A percentile compares a stretch with the other conserved stretches of the same genome.
phyloP scores from a whole-genome alignment of 2,329 filamentous ascomycete genomes.

The Talaromyces marneffei region DNA sequence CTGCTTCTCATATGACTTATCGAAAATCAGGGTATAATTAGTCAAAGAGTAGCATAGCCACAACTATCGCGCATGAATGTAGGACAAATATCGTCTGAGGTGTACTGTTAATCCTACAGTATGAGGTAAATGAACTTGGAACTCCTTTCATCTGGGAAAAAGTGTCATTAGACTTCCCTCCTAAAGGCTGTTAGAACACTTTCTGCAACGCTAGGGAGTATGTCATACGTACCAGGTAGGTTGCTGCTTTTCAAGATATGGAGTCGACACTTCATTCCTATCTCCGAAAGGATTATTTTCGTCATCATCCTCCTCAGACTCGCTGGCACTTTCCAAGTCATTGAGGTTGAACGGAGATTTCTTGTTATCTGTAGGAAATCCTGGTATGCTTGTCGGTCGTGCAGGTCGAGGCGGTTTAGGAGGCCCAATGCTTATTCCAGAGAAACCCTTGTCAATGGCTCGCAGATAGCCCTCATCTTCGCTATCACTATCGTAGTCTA shows the following conservation, averaged over 20 bases:
- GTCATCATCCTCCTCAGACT: constrained; percentile 58
- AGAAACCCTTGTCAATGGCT: constrained; percentile 28
- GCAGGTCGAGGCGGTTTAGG: constrained; percentile 46
- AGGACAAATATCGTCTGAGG: background rate
- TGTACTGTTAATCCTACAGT: background rate
- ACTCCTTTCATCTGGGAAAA: background rate
- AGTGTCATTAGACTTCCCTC: constrained; percentile 5
- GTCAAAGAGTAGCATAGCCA: background rate
- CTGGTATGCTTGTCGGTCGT: constrained; percentile 53
- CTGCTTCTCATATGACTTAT: background rate
- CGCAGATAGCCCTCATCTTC: constrained; percentile 48
- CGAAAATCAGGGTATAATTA: constrained; percentile 3
- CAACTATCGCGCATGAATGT: background rate
- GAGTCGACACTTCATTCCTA: constrained; percentile 55
- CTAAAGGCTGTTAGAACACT: constrained; percentile 3
- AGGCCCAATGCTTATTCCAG: constrained; percentile 32
- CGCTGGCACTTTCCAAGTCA: constrained; percentile 30
- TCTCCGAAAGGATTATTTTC: constrained; percentile 87
- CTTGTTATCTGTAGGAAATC: constrained; percentile 16
- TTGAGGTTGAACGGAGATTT: constrained; percentile 47
- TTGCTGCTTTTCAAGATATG: constrained; percentile 26
- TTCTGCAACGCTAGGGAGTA: background rate
- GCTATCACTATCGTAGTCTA: constrained; percentile 59
- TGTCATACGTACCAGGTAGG: constrained; percentile 31
- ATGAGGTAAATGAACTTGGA: background rate